phyloP scores from a whole-genome alignment of 495 filamentous ascomycete species.

The Cercophora newfieldiana region DNA sequence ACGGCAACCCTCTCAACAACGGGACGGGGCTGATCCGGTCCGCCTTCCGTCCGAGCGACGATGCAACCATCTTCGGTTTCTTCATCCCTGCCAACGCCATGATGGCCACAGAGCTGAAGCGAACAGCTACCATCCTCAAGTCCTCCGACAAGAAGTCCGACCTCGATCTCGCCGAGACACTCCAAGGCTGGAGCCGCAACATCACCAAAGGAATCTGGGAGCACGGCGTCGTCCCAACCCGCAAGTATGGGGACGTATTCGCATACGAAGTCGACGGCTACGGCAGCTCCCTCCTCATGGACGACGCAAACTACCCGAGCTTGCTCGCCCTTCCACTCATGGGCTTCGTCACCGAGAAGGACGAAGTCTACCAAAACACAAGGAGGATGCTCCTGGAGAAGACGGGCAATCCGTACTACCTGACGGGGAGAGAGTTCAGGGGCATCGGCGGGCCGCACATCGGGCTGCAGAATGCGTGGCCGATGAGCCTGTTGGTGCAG shows the following conservation, averaged over 20 bases:
- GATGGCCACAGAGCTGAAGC: conserved; percentile 87
- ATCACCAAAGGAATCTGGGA: conserved; percentile 81
- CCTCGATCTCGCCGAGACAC: conserved; percentile 47
- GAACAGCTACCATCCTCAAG: conserved; percentile 67
- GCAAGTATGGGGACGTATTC: conserved; percentile 84
- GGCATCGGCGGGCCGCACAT: conserved; percentile 85
- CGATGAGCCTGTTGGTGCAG: conserved; percentile 89
- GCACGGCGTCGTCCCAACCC: conserved; percentile 84
- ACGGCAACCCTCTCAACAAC: conserved; percentile 86
- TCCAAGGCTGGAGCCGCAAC: conserved; percentile 62
- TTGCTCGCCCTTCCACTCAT: conserved; percentile 83
- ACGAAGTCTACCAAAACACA: conserved; percentile 83
- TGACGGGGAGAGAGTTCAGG: conserved; percentile 74
- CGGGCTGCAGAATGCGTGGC: conserved; percentile 90
- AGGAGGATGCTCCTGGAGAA: conserved; percentile 84
- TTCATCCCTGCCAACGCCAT: conserved; percentile 96
- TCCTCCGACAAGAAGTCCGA: conserved; percentile 52
- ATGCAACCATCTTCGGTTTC: conserved; percentile 93
- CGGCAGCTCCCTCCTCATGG: conserved; percentile 88
- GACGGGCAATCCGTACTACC: conserved; percentile 83
- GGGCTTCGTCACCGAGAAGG: conserved; percentile 69
- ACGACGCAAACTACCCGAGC: conserved; percentile 95
- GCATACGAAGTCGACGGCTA: conserved; percentile 98
- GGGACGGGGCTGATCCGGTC: conserved; percentile 85
- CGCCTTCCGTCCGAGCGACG: conserved; percentile 94